Base-by-base conservation (phyloP, 176 grass and related monocot genomes). In the Melocanna baccifera region DNA sequence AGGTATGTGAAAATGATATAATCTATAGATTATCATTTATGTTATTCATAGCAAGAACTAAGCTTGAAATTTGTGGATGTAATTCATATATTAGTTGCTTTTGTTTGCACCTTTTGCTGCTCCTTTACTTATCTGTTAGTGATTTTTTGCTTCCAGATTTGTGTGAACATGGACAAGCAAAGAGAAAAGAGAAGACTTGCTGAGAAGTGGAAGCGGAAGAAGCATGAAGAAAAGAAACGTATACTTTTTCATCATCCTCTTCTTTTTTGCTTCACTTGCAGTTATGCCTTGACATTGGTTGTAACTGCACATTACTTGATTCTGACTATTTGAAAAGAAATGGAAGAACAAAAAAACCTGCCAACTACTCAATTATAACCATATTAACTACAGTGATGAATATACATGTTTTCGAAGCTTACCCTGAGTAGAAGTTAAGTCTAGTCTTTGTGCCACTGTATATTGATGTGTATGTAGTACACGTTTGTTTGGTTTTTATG, bases 211-310 rank as follows among this genome's bases (percentile, higher is more conserved):
- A 97, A 81, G 81, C 87, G 83, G 45, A 94, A 92, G 46, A 97
- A 89, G 62, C 77, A 81, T 55, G 89, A 94, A 65, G 95, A 94
- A 71, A 94, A 92, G 87, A 97, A 92, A 84, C 45, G 95, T 97
- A 89, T 42, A 26, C 47, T 69, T 48, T 39, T 48, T 83, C 77
- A 50, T 39, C 81, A 3, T 47, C 32, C 8, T 62, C 0, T 37
- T 72, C 3, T 66, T 62, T 77, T 61, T 80, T 25, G 6, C 32
- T 37, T 47, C 9, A 52, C 37, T 88, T 70, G 20, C 15, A 36
- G 28, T 36, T 46, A 84, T 42, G 18, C 18, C 32, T 88, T 71
- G n/a, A 53, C 62, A 52, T 76, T 82, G 8, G 9, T 67, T 11
- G 20, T 26, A n/a, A 12, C 12, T 26, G 1, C 12, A 26, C 28